These are phyloP conservation scores for Lepidium didymum DNA, from an alignment of 345 rosid species.

Conservation along the genomic window DNA sequence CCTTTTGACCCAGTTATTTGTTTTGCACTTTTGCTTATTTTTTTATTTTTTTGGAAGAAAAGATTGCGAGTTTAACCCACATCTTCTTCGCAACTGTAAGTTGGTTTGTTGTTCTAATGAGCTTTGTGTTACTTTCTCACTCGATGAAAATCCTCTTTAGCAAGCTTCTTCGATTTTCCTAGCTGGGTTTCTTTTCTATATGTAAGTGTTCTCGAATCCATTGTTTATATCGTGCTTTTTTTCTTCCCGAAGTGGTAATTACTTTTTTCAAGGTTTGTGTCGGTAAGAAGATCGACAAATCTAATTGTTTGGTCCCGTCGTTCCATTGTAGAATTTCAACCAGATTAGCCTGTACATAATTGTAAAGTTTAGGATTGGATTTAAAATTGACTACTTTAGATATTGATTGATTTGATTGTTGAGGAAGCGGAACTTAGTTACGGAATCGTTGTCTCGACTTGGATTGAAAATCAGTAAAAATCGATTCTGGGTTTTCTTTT, in stretches of 20 bases:
- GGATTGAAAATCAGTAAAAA: not conserved
- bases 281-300: slow-evolving; percentile 5
- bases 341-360: not conserved
- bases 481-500: not conserved
- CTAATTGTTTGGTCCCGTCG: not conserved
- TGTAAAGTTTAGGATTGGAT: not conserved
- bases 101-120: not conserved
- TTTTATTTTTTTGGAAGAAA: not conserved
- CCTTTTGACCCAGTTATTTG: not conserved
- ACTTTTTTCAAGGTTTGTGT: not conserved
- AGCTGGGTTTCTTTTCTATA: slow-evolving; percentile 8
- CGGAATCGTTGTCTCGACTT: not conserved
- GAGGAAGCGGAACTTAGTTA: not conserved
- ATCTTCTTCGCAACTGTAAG: not conserved
- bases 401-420: not conserved
- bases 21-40: not conserved
- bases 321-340: not conserved
- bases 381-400: not conserved
- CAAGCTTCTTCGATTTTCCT: slow-evolving; percentile 6
- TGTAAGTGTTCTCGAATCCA: not conserved
- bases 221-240: not conserved
- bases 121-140: not conserved
- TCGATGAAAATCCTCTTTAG: slow-evolving; percentile 9
- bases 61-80: not conserved
- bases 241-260: not conserved